Percentiles rank a stretch among this genome's conserved stretches.
phyloP scores from a whole-genome alignment of 805 yeast species.

The Wickerhamiella siamensis region DNA sequence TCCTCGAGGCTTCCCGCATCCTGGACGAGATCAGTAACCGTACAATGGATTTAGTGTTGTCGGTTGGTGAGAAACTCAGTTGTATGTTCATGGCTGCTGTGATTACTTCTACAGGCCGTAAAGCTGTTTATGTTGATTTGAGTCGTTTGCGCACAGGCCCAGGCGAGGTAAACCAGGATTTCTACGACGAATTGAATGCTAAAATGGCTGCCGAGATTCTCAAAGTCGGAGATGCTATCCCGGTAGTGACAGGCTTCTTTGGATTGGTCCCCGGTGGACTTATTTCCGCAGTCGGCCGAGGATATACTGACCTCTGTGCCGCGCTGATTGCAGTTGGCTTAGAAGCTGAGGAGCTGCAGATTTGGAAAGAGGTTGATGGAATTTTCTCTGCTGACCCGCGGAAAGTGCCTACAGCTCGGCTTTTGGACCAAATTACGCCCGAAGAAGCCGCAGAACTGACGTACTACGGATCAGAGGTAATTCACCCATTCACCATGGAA shows the following conservation, averaged over 20 bases:
- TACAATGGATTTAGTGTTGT: constrained; percentile 79
- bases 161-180: constrained; percentile 40
- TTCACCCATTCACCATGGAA: constrained; percentile 98
- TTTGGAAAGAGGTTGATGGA: constrained; percentile 99
- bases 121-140: constrained; percentile 67
- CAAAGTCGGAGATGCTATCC: constrained; percentile 36
- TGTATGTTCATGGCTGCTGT: constrained; percentile 81
- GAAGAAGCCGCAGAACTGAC: constrained; percentile 98
- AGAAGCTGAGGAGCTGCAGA: constrained; percentile 85
- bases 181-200: constrained; percentile 39
- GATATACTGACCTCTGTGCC: constrained; percentile 95
- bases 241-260: constrained; percentile 91
- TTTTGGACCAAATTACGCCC: constrained; percentile 80
- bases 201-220: constrained; percentile 35
- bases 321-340: constrained; percentile 90
- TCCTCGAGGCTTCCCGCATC: constrained; percentile 74
- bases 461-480: constrained; percentile 94
- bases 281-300: constrained; percentile 86
- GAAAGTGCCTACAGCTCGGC: constrained; percentile 78
- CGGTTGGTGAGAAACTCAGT: constrained; percentile 85
- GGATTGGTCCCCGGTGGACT: constrained; percentile 95
- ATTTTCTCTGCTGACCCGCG: constrained; percentile 98
- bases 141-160: constrained; percentile 48
- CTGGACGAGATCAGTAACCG: constrained; percentile 84
- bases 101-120: constrained; percentile 67